Evolutionary conservation across 352 stramenopile species (phyloP).

Genomic region (Phytophthora citricola): DNA sequence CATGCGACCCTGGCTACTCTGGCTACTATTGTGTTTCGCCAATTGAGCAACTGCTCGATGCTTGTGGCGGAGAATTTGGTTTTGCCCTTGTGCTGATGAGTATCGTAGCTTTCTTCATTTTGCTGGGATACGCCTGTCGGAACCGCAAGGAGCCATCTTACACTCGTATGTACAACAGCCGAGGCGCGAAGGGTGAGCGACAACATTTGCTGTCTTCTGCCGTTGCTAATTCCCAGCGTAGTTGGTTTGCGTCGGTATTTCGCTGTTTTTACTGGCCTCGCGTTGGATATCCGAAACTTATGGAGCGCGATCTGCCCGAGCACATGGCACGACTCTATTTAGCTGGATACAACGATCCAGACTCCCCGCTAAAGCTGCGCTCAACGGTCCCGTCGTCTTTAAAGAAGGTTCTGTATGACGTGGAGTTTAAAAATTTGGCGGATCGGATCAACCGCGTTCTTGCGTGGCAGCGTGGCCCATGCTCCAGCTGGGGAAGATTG

Average conservation of each 20-base stretch:
- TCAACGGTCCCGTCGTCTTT: constrained; percentile 62
- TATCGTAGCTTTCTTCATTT: constrained; percentile 75
- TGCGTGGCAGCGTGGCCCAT: constrained; percentile 54
- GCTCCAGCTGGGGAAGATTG: constrained; percentile 63
- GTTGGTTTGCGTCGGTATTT: constrained; percentile 61
- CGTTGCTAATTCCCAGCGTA: constrained; percentile 60
- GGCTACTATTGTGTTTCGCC: constrained; percentile 76
- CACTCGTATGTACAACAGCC: constrained; percentile 56
- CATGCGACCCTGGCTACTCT: constrained; percentile 81
- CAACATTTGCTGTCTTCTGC: constrained; percentile 71
- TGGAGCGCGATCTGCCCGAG: constrained; percentile 78
- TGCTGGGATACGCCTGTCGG: constrained; percentile 74
- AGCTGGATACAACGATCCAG: constrained; percentile 65
- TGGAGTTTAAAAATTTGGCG: constrained; percentile 70
- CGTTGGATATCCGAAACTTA: constrained; percentile 79
- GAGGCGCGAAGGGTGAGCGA: constrained; percentile 58
- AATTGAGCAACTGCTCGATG: constrained; percentile 77
- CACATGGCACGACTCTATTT: constrained; percentile 87
- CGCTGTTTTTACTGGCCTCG: constrained; percentile 80
- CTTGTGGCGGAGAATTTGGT: constrained; percentile 76
- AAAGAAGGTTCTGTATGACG: constrained; percentile 71
- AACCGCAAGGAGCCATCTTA: constrained; percentile 75
- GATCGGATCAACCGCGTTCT: constrained; percentile 71
- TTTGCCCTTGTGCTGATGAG: constrained; percentile 73
- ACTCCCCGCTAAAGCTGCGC: constrained; percentile 65